Evolutionary conservation across 108 stramenopile genomes (phyloP), one percentile per base, ranked within the genome.

Genomic region (Conticribra weissflogii): DNA sequence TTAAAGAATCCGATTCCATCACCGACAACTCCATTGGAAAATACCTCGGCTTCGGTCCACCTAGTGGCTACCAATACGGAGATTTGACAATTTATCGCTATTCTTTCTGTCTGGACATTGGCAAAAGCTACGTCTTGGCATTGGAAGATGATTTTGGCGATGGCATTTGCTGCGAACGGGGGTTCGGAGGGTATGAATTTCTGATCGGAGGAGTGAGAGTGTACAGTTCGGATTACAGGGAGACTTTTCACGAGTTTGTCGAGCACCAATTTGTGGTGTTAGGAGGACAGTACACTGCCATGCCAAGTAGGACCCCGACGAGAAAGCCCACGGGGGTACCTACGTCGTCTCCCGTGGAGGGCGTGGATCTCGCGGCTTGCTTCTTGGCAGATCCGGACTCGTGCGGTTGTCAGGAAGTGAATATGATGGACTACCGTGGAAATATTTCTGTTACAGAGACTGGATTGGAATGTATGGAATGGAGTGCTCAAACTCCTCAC

Each of bases 131-230:
- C 28, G 31, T 67, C 15, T 56, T 80, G 33, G 58, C 52, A 1
- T 59, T 80, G 18, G 68, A 80, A 34, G 79, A 80, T 64, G 58
- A 75, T 59, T 80, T 75, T 45, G 79, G 79, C 31, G 79, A 80
- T 53, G 79, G 79, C 23, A 71, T 80, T 53, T 80, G 79, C 36
- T 80, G 79, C 61, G 54, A 29, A 3, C 45, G 69, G 22, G 79
- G 79, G 8, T 64, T 56, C 44, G 79, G 79, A 3, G 79, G 55
- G 16, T 80, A 80, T 41, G 74, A 76, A 50, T 71, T 71, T 49
- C n/a, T 23, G 7, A 31, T 80, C 3, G 79, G 49, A 12, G 64
- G 32, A 16, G 31, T 36, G 7, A 8, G 31, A 12, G 31, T 71
- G 5, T 79, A 79, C 41, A 41, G 62, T 5, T 52, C 70, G 3